Percentiles rank a stretch among this genome's conserved stretches.
Evolutionary conservation across 2,329 filamentous ascomycete genomes (phyloP).

Genomic region (Myriosclerotinia duriaeana): DNA sequence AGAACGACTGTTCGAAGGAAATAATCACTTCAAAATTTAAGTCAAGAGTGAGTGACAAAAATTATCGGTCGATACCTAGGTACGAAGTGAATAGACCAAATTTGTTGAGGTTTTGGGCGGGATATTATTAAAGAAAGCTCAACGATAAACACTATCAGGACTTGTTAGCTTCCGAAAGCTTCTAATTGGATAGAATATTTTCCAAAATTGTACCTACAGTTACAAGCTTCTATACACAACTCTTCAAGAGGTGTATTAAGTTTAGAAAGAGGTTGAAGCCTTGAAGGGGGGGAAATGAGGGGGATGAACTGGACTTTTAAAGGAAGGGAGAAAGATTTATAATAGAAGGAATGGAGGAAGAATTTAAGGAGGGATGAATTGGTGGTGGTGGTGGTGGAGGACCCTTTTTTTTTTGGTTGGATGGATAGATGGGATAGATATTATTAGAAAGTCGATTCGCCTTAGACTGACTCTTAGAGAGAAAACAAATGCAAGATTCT

Average conservation of each 20-base stretch:
- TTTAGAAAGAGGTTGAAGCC: constrained; percentile 3
- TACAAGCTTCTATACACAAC: constrained; percentile 6
- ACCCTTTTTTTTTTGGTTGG: too few species aligned
- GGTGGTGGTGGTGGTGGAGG: constrained; percentile 1
- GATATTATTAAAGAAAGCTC: constrained; percentile 13
- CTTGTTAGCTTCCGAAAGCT: constrained; percentile 1
- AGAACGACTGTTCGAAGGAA: constrained; percentile 1
- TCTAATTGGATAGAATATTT: background rate
- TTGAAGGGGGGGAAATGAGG: background rate
- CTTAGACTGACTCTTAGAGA: too few species aligned
- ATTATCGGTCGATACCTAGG: too few species aligned
- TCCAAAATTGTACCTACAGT: background rate
- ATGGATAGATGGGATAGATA: too few species aligned
- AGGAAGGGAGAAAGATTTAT: background rate
- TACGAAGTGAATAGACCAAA: constrained; percentile 16
- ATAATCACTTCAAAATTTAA: constrained; percentile 1
- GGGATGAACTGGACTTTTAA: background rate
- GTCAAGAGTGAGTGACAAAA: background rate
- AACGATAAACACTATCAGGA: constrained; percentile 12
- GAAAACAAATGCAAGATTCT: too few species aligned
- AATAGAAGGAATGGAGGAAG: background rate
- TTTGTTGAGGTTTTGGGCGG: constrained; percentile 18
- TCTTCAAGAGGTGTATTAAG: constrained; percentile 15
- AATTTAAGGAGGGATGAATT: background rate
- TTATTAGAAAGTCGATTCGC: too few species aligned